These are phyloP conservation scores for Claviceps sp. DNA, from an alignment of 2,329 filamentous ascomycete species.

Conservation along the genomic window DNA sequence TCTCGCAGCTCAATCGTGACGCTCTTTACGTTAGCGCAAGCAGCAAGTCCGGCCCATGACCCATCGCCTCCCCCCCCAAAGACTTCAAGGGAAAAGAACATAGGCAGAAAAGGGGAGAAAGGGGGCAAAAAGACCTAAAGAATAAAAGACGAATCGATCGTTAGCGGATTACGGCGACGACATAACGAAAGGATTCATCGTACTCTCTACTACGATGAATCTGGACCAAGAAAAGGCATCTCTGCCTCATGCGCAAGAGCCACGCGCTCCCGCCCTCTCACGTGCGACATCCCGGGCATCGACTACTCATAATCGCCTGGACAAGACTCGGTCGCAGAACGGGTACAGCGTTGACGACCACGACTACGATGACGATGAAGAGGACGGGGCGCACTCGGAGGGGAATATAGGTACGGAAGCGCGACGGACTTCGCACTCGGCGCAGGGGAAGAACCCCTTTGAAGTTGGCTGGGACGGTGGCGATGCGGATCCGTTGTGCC, in stretches of 20 bases:
- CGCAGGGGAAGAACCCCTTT: constrained; percentile 33
- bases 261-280: not conserved
- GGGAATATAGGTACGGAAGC: constrained; percentile 6
- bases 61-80: too few relatives aligned
- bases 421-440: not conserved
- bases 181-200: too few relatives aligned
- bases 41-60: too few relatives aligned
- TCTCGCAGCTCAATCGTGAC: too few relatives aligned
- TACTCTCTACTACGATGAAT: not conserved
- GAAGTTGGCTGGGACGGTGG: constrained; percentile 63
- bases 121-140: too few relatives aligned
- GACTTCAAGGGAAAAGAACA: too few relatives aligned
- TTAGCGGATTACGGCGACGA: too few relatives aligned
- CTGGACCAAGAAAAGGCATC: constrained; percentile 4
- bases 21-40: too few relatives aligned
- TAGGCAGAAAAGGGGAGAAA: too few relatives aligned
- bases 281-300: not conserved
- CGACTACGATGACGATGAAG: not conserved
- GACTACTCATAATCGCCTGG: not conserved
- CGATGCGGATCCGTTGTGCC: constrained; percentile 60
- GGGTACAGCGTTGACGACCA: constrained; percentile 28
- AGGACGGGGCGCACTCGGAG: not conserved
- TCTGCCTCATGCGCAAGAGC: not conserved
- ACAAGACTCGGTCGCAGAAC: constrained; percentile 25
- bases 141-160: too few relatives aligned